Evolutionary conservation across 495 filamentous ascomycete species (phyloP).

Genomic region (Darksidea phi): DNA sequence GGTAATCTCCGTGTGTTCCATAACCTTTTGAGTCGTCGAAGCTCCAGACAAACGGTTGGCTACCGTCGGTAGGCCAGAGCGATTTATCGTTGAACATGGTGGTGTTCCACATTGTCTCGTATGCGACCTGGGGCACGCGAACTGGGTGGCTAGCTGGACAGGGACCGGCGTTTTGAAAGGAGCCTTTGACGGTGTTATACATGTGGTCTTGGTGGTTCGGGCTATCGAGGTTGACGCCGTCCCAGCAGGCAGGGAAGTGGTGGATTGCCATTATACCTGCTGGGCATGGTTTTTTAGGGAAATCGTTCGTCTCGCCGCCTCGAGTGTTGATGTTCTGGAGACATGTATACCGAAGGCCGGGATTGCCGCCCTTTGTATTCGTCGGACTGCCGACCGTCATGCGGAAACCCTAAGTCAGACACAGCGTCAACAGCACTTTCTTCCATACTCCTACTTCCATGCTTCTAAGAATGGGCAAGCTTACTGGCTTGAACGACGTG

Average conservation of each 20-base stretch:
- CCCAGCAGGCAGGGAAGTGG: slow-evolving; percentile 38
- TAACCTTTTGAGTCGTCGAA: slow-evolving; percentile 42
- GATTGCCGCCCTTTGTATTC: too few relatives aligned
- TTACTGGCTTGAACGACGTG: neutral
- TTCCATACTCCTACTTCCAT: too few relatives aligned
- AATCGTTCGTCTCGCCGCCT: slow-evolving; percentile 23
- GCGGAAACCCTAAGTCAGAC: slow-evolving; percentile 38
- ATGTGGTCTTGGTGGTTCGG: slow-evolving; percentile 34
- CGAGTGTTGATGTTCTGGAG: slow-evolving; percentile 33
- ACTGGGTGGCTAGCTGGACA: slow-evolving; percentile 36
- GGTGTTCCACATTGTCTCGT: slow-evolving; percentile 37
- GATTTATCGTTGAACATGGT: slow-evolving; percentile 32
- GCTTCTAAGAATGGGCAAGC: slow-evolving; percentile 30
- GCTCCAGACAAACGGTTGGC: slow-evolving; percentile 36
- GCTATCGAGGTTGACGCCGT: slow-evolving; percentile 35
- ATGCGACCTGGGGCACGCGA: slow-evolving; percentile 30
- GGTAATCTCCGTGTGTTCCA: slow-evolving; percentile 48
- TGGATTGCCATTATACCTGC: slow-evolving; percentile 37
- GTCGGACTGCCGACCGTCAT: slow-evolving; percentile 34
- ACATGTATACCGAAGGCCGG: slow-evolving; percentile 33
- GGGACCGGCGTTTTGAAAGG: slow-evolving; percentile 29
- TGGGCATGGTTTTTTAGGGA: slow-evolving; percentile 35
- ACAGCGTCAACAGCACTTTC: too few relatives aligned
- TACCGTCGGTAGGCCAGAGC: slow-evolving; percentile 34
- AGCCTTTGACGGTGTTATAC: slow-evolving; percentile 27